phyloP scores from a whole-genome alignment of 148 eudicot genomes.

The Cornus kousa region DNA sequence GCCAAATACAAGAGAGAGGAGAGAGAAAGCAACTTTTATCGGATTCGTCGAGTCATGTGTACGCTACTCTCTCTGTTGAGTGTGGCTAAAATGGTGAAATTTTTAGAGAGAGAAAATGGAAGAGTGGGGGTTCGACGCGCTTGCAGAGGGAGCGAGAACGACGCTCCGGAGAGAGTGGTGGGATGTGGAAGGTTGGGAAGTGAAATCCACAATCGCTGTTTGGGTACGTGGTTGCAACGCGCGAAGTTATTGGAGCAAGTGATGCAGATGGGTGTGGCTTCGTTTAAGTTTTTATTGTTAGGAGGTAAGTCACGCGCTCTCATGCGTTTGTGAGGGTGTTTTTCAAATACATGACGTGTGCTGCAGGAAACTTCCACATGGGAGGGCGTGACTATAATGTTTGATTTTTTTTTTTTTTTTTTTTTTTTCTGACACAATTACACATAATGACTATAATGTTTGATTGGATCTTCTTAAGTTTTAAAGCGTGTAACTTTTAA shows the following conservation, averaged over 20 bases:
- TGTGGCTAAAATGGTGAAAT: not conserved
- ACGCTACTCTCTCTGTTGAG: slow-evolving; percentile 1
- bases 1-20: not conserved
- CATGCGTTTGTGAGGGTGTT: not conserved
- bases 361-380: not conserved
- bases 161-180: no score
- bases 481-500: no score
- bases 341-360: not conserved
- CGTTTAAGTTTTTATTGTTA: not conserved
- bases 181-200: not conserved
- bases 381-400: not conserved
- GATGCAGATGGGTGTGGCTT: not conserved
- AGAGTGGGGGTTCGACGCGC: not conserved
- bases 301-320: not conserved
- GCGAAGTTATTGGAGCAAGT: not conserved
- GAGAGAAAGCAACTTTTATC: not conserved
- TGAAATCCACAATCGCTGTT: not conserved
- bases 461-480: no score
- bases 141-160: not conserved
- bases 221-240: not conserved
- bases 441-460: not conserved
- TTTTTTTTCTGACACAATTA: no score
- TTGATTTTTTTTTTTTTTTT: no score
- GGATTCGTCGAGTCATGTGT: slow-evolving; percentile 12
- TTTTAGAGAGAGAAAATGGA: not conserved